A percentile compares a stretch with the other conserved stretches of the same genome.
Evolutionary conservation across 352 stramenopile species (phyloP).

Genomic region (Phytophthora ohioensis): DNA sequence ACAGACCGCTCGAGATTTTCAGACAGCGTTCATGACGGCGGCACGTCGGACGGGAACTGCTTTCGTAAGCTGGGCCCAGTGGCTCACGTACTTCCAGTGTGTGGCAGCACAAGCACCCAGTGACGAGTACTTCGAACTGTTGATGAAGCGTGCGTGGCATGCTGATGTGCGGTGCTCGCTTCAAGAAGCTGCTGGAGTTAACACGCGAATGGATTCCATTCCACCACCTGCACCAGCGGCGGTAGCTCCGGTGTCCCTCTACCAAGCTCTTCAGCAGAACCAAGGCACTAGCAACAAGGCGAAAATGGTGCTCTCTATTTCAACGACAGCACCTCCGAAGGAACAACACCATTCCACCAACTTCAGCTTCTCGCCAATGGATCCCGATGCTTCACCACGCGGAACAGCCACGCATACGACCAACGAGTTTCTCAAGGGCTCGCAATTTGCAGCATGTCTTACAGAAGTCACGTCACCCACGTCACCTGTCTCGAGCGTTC

Average conservation of each 20-base stretch:
- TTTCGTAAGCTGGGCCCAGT: conserved; percentile 79
- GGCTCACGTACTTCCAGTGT: conserved; percentile 83
- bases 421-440: conserved; percentile 74
- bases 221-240: conserved; percentile 11
- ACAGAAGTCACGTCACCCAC: conserved; percentile 49
- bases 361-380: conserved; percentile 15
- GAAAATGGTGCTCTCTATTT: conserved; percentile 45
- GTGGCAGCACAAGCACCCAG: conserved; percentile 69
- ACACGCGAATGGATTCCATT: conserved; percentile 15
- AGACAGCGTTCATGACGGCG: conserved; percentile 54
- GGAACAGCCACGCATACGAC: conserved; percentile 49
- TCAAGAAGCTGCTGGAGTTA: conserved; percentile 32
- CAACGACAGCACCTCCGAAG: conserved; percentile 31
- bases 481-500: conserved; percentile 26
- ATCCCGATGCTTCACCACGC: conserved; percentile 46
- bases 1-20: conserved; percentile 70
- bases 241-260: conserved; percentile 48
- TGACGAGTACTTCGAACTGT: conserved; percentile 81
- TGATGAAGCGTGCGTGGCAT: conserved; percentile 79
- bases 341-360: conserved; percentile 27
- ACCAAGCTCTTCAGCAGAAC: conserved; percentile 63
- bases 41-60: conserved; percentile 39
- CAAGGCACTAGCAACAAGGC: conserved; percentile 34
- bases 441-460: conserved; percentile 72
- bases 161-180: conserved; percentile 53